These are phyloP conservation scores for Kodamaea kakaduensis DNA, from an alignment of 805 yeast genomes.

Conservation along the genomic window DNA sequence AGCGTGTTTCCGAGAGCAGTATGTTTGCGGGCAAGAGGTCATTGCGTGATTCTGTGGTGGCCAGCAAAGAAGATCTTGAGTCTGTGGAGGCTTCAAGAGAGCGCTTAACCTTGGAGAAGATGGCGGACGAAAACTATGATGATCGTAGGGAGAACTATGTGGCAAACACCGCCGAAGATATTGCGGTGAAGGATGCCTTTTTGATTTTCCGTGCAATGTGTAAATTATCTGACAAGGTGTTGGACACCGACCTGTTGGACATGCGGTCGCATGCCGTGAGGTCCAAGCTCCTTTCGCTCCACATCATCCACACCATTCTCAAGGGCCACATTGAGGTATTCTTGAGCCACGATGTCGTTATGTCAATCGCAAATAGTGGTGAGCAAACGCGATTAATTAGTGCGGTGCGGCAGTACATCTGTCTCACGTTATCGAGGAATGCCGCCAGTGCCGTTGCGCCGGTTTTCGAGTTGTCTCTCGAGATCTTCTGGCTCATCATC, in stretches of 20 bases:
- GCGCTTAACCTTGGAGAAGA: slow-evolving; percentile 55
- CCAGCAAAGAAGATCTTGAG: slow-evolving; percentile 13
- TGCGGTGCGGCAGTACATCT: slow-evolving; percentile 79
- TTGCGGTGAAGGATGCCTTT: slow-evolving; percentile 85
- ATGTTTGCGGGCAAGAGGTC: slow-evolving; percentile 8
- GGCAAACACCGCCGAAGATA: slow-evolving; percentile 56
- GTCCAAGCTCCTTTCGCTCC: slow-evolving; percentile 83
- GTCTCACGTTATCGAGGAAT: slow-evolving; percentile 80
- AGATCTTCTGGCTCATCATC: slow-evolving; percentile 87
- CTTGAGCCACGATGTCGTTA: slow-evolving; percentile 51
- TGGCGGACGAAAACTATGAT: slow-evolving; percentile 47
- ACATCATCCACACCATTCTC: slow-evolving; percentile 79
- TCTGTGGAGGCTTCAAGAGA: slow-evolving; percentile 12
- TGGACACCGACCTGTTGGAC: slow-evolving; percentile 73
- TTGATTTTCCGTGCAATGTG: slow-evolving; percentile 92
- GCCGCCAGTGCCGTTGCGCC: slow-evolving; percentile 91
- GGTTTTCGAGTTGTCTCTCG: slow-evolving; percentile 85
- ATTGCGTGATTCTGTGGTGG: slow-evolving; percentile 5
- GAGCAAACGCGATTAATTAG: slow-evolving; percentile 63
- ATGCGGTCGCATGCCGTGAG: slow-evolving; percentile 91
- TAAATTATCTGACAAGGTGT: slow-evolving; percentile 77
- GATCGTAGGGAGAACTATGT: slow-evolving; percentile 45
- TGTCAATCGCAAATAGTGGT: slow-evolving; percentile 46
- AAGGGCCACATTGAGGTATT: slow-evolving; percentile 83
- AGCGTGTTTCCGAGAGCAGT: slow-evolving; percentile 45